phyloP scores from a whole-genome alignment of 2,329 filamentous ascomycete genomes.

The Stylonectria norvegica region DNA sequence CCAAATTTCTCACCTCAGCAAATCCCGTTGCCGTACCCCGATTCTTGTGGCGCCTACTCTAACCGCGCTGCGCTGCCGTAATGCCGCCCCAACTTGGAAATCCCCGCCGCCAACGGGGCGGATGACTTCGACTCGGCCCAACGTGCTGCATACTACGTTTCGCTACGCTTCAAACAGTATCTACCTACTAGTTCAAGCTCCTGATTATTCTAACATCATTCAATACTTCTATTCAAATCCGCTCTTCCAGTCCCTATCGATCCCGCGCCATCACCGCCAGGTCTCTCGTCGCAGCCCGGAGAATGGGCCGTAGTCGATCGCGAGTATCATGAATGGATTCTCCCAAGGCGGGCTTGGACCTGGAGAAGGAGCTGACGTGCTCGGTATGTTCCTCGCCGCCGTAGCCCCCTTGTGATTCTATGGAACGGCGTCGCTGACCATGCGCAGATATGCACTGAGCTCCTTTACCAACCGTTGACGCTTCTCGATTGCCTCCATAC shows the following conservation, averaged over 20 bases:
- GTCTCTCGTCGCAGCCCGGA: slow-evolving; percentile 7
- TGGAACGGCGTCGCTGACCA: slow-evolving; percentile 10
- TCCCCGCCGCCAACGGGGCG: no score
- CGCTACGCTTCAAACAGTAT: no score
- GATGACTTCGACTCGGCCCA: no score
- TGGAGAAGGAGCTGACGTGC: slow-evolving; percentile 93
- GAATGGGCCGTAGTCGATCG: slow-evolving; percentile 13
- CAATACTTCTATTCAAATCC: slow-evolving; percentile 6
- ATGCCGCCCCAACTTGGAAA: no score
- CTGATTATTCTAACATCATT: slow-evolving; percentile 17
- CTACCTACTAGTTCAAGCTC: no score
- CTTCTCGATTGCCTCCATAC: slow-evolving; percentile 92
- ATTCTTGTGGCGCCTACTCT: no score
- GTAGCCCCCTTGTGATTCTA: slow-evolving; percentile 12
- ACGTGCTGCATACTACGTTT: no score
- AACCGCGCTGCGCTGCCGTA: no score
- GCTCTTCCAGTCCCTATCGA: slow-evolving; percentile 7
- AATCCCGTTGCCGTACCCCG: no score
- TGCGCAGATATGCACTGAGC: slow-evolving; percentile 87
- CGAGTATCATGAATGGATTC: slow-evolving; percentile 46
- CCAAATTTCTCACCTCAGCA: no score
- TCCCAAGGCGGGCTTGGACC: slow-evolving; percentile 56
- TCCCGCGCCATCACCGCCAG: no score
- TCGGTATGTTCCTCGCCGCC: slow-evolving; percentile 56
- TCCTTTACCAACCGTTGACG: slow-evolving; percentile 86